These are phyloP conservation scores for Dicorynia guianensis DNA, from an alignment of 306 rosid species.

Conservation along the genomic window DNA sequence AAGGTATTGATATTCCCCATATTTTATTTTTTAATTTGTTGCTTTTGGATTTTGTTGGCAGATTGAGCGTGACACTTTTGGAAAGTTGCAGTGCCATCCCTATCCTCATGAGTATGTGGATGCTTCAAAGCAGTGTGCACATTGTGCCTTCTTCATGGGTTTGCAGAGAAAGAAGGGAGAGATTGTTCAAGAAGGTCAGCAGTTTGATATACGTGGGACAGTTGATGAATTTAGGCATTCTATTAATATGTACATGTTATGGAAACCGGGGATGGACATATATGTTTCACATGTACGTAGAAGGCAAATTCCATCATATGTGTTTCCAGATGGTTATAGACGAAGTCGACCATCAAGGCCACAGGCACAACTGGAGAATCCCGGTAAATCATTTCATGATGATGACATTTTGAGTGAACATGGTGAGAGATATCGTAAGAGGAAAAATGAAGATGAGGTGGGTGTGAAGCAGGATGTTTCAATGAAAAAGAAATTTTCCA, in stretches of 20 bases:
- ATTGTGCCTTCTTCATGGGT: constrained; percentile 64
- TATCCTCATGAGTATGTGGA: constrained; percentile 53
- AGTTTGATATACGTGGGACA: constrained; percentile 64
- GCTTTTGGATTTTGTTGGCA: constrained; percentile 25
- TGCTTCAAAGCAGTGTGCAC: constrained; percentile 53
- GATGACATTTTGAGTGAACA: constrained; percentile 37
- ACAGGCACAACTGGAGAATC: constrained; percentile 29
- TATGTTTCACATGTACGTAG: constrained; percentile 61
- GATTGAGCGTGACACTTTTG: constrained; percentile 62
- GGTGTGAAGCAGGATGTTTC: constrained; percentile 38
- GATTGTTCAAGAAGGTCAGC: constrained; percentile 62
- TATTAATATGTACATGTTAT: constrained; percentile 53
- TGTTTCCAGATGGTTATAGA: constrained; percentile 52
- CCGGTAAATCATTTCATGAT: constrained; percentile 30
- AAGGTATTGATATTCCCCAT: neutral
- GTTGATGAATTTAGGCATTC: constrained; percentile 60
- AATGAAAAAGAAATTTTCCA: constrained; percentile 43
- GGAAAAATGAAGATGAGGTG: constrained; percentile 45
- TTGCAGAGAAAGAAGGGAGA: constrained; percentile 64
- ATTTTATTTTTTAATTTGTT: neutral
- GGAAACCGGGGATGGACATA: constrained; percentile 69
- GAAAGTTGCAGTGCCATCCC: constrained; percentile 71
- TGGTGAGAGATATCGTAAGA: constrained; percentile 46
- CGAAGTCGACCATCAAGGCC: constrained; percentile 47
- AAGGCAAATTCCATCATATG: constrained; percentile 58